These are phyloP conservation scores for Seiridium cupressi DNA, from an alignment of 2,329 filamentous ascomycete species.

Conservation along the genomic window DNA sequence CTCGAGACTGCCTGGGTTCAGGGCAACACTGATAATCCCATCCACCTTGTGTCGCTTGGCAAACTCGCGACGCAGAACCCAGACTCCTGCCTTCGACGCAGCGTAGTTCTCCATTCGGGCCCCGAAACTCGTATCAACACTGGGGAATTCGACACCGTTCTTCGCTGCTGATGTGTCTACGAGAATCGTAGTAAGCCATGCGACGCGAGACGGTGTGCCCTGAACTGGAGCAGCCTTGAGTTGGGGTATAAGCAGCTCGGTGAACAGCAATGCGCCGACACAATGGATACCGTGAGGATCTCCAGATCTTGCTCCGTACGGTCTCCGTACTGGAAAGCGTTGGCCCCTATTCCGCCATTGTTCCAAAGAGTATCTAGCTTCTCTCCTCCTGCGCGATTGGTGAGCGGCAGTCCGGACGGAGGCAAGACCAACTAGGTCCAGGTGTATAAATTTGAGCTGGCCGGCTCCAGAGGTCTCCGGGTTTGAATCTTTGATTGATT, in stretches of 20 bases:
- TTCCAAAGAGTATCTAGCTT: constrained; percentile 20
- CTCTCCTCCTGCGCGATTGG: constrained; percentile 10
- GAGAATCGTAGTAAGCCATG: not conserved
- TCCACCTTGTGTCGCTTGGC: constrained; percentile 18
- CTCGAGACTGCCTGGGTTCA: not conserved
- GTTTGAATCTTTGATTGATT: not conserved
- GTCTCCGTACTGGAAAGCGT: constrained; percentile 13
- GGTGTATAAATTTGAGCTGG: constrained; percentile 13
- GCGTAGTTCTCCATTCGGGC: constrained; percentile 24
- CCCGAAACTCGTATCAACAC: constrained; percentile 15
- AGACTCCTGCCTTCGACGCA: constrained; percentile 33
- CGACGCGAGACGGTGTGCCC: constrained; percentile 11
- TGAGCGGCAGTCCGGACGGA: constrained; percentile 13
- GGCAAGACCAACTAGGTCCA: constrained; percentile 16
- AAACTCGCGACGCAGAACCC: constrained; percentile 29
- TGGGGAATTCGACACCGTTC: constrained; percentile 16
- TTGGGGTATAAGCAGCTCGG: constrained; percentile 24
- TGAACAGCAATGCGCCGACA: constrained; percentile 28
- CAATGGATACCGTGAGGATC: constrained; percentile 26
- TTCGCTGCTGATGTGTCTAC: not conserved
- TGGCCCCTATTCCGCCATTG: constrained; percentile 21
- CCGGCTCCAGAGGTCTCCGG: not conserved
- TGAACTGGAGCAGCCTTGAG: constrained; percentile 25
- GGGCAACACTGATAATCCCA: not conserved
- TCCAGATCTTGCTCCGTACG: constrained; percentile 31